phyloP scores from a whole-genome alignment of 139 green algal species.

The Chlorella ohadii region DNA sequence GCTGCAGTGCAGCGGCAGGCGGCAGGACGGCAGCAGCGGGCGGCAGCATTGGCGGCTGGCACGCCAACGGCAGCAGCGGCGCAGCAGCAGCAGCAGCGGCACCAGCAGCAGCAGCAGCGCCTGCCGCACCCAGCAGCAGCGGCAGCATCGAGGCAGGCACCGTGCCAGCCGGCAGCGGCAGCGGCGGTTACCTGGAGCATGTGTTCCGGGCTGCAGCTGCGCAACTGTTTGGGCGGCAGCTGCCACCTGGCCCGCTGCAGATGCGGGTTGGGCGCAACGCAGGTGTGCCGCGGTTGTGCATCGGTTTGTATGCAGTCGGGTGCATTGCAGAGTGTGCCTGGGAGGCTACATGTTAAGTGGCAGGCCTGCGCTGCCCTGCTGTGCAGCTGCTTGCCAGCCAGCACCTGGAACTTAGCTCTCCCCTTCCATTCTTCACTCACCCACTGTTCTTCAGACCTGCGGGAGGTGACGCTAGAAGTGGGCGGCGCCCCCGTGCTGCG shows the following conservation, averaged over 20 bases:
- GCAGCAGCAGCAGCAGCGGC: neutral
- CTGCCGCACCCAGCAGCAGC: neutral
- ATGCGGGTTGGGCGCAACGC: conserved; percentile 52
- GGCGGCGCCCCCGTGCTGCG: conserved; percentile 67
- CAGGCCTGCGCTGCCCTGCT: too few species aligned
- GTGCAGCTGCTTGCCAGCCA: too few species aligned
- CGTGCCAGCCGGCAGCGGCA: conserved; percentile 23
- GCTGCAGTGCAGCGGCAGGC: neutral
- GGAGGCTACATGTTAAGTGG: too few species aligned
- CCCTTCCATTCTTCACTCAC: too few species aligned
- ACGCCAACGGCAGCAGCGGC: neutral
- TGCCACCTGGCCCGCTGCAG: conserved; percentile 74
- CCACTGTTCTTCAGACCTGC: conserved; percentile 88
- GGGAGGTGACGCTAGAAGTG: conserved; percentile 60
- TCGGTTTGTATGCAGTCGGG: too few species aligned
- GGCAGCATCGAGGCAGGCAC: conserved; percentile 8
- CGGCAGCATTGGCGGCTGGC: neutral
- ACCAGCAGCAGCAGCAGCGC: too few species aligned
- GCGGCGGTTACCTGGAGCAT: conserved; percentile 90
- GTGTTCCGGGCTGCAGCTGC: conserved; percentile 77
- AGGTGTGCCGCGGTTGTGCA: conserved; percentile 26
- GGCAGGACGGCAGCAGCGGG: neutral
- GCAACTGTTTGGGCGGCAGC: conserved; percentile 71
- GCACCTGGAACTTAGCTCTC: too few species aligned
- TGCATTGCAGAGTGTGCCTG: too few species aligned